phyloP scores from a whole-genome alignment of 1,284 basidiomycete genomes.

The Phellopilus nigrolimitatus region DNA sequence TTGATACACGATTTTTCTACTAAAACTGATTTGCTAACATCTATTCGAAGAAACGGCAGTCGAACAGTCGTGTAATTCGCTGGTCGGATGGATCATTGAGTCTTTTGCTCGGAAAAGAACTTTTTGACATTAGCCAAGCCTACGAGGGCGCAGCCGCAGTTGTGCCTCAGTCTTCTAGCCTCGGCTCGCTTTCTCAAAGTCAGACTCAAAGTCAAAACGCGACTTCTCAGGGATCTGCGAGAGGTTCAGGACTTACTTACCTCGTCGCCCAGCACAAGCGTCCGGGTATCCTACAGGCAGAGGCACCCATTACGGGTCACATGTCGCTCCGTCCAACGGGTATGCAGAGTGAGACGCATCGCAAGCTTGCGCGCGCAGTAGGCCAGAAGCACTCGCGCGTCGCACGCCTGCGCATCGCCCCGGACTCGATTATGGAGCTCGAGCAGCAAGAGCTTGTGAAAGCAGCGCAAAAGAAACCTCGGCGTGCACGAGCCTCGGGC shows the following conservation, averaged over 20 bases:
- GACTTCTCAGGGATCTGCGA: conserved; percentile 18
- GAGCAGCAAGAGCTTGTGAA: conserved; percentile 68
- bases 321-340: conserved; percentile 83
- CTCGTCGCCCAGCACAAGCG: conserved; percentile 88
- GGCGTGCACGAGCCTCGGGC: conserved; percentile 26
- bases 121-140: conserved; percentile 81
- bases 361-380: conserved; percentile 82
- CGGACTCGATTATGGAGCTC: conserved; percentile 64
- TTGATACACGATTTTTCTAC: conserved; percentile 7
- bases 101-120: conserved; percentile 82
- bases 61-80: conserved; percentile 81
- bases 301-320: conserved; percentile 77
- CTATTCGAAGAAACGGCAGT: conserved; percentile 59
- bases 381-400: conserved; percentile 80
- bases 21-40: conserved; percentile 11
- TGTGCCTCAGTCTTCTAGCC: conserved; percentile 49
- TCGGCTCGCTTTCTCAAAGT: conserved; percentile 27
- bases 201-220: conserved; percentile 31
- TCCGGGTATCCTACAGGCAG: conserved; percentile 79
- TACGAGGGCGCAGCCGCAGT: conserved; percentile 65
- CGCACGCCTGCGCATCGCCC: conserved; percentile 69
- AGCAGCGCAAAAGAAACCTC: conserved; percentile 54
- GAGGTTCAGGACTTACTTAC: conserved; percentile 74
- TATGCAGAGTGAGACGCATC: conserved; percentile 87
- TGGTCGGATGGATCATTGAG: conserved; percentile 92